Percentiles rank a stretch among this genome's conserved stretches.
Conservation (phyloP, 1,284 basidiomycete species). For the Moesziomyces sp. region DNA sequence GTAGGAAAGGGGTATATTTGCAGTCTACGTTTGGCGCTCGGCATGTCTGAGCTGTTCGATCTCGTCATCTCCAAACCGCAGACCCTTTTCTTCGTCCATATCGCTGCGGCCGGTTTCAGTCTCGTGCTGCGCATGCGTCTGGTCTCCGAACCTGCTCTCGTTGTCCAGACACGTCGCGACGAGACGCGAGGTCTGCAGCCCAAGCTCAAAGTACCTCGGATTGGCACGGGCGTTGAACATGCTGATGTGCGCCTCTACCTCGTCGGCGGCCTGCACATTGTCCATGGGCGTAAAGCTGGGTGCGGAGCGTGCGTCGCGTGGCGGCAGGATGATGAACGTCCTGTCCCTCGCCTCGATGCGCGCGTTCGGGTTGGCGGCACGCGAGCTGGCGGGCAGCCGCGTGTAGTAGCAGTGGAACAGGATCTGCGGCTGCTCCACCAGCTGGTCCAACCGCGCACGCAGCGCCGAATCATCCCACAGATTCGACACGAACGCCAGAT, state of each 20-base stretch:
- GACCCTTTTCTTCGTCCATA: conserved; percentile 30
- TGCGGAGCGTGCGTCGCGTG: conserved; percentile 20
- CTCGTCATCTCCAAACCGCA: conserved; percentile 40
- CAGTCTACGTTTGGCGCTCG: background rate
- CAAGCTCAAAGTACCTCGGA: conserved; percentile 88
- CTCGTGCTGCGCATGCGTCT: conserved; percentile 25
- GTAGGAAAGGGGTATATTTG: too few species aligned
- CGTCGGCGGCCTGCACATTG: conserved; percentile 73
- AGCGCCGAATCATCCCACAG: conserved; percentile 83
- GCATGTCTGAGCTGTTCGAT: conserved; percentile 29
- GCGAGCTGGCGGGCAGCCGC: conserved; percentile 37
- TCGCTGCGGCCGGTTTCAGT: conserved; percentile 2
- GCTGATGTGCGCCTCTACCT: conserved; percentile 85
- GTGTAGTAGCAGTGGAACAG: conserved; percentile 69
- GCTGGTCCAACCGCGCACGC: conserved; percentile 70
- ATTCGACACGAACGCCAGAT: conserved; percentile 88
- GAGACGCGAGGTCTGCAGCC: conserved; percentile 66
- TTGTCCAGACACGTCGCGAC: conserved; percentile 47
- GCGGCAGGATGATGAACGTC: conserved; percentile 64
- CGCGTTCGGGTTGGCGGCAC: conserved; percentile 19
- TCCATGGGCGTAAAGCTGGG: conserved; percentile 48
- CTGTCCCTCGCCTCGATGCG: conserved; percentile 25
- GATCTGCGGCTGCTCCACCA: conserved; percentile 60
- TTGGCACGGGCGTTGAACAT: conserved; percentile 88
- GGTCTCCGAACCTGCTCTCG: conserved; percentile 41